phyloP scores from a whole-genome alignment of 208 protist species.

The Crithidia bombi region DNA sequence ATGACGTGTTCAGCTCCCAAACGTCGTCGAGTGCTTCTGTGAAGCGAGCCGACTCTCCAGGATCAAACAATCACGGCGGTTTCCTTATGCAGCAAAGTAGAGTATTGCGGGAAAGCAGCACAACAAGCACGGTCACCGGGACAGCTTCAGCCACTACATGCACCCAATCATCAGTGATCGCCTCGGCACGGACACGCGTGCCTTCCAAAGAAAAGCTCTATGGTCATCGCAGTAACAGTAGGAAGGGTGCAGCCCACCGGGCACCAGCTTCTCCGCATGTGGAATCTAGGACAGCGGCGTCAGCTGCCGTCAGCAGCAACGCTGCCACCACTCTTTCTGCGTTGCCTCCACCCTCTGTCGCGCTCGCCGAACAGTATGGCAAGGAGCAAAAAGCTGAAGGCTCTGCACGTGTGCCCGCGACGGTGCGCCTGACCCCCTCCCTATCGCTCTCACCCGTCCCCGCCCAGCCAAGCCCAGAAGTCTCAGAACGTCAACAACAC shows the following conservation, averaged over 20 bases:
- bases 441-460: too few species aligned
- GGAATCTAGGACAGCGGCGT: background rate
- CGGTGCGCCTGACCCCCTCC: too few species aligned
- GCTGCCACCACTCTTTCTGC: background rate
- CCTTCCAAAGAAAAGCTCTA: constrained; percentile 33
- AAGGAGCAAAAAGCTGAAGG: too few species aligned
- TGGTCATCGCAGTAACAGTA: constrained; percentile 1
- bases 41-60: background rate
- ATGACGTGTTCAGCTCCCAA: constrained; percentile 28
- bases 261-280: background rate
- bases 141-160: background rate
- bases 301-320: background rate
- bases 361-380: constrained; percentile 22
- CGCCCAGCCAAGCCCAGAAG: too few species aligned
- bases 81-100: background rate
- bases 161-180: background rate
- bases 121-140: background rate
- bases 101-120: background rate
- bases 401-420: too few species aligned
- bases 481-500: constrained; percentile 1
- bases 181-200: constrained; percentile 13
- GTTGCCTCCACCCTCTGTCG: background rate
- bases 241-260: background rate
- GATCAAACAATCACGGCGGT: background rate
- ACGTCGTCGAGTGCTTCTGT: background rate